phyloP scores from a whole-genome alignment of 306 rosid genomes.

The Argentina anserina region DNA sequence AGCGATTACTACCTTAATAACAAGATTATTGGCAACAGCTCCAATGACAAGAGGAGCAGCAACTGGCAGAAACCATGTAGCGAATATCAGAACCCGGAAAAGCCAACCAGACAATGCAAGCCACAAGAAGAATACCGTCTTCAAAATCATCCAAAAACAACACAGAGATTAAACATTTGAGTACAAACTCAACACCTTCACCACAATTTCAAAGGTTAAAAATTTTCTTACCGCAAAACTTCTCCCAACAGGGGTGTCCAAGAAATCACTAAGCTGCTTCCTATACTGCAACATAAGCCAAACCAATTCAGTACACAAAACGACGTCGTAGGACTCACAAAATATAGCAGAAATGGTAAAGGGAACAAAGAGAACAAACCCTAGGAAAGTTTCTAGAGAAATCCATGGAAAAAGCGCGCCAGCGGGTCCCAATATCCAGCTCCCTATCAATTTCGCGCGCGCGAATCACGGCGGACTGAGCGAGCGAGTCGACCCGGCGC shows the following conservation, averaged over 20 bases:
- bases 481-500: constrained; percentile 40
- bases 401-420: constrained; percentile 70
- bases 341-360: neutral
- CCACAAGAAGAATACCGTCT: constrained; percentile 96
- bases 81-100: constrained; percentile 67
- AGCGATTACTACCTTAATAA: constrained; percentile 62
- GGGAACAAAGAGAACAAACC: constrained; percentile 37
- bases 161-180: neutral
- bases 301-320: neutral
- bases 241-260: constrained; percentile 72
- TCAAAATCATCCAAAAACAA: constrained; percentile 17
- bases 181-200: neutral
- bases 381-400: constrained; percentile 72
- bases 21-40: constrained; percentile 69
- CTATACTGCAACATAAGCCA: constrained; percentile 61
- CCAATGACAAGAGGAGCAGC: constrained; percentile 95
- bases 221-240: constrained; percentile 52
- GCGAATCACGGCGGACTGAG: constrained; percentile 49
- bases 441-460: constrained; percentile 87
- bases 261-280: constrained; percentile 52
- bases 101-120: constrained; percentile 97
- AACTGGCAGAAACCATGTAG: constrained; percentile 84
- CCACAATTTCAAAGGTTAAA: neutral
- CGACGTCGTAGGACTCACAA: neutral
- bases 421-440: constrained; percentile 63